A percentile compares a stretch with the other conserved stretches of the same genome.
phyloP scores from a whole-genome alignment of 1,284 basidiomycete species.

The Chalciporus sp. region DNA sequence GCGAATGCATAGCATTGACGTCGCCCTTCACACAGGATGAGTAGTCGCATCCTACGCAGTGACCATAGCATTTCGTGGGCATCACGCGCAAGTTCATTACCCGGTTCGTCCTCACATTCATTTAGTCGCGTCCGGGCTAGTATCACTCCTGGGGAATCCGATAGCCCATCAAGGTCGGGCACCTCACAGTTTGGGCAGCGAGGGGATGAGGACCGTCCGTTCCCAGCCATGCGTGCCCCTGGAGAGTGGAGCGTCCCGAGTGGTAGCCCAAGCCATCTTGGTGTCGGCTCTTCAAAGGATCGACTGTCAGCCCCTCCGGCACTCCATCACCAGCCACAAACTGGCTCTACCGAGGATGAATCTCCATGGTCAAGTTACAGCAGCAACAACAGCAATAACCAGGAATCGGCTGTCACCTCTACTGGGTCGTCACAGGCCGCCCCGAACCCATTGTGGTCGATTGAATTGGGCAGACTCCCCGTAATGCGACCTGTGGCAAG shows the following conservation, averaged over 20 bases:
- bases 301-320: slow-evolving; percentile 55
- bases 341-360: slow-evolving; percentile 31
- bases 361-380: slow-evolving; percentile 38
- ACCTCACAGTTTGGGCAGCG: slow-evolving; percentile 45
- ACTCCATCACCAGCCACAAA: slow-evolving; percentile 42
- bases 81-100: slow-evolving; percentile 44
- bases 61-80: slow-evolving; percentile 64
- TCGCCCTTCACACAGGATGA: slow-evolving; percentile 51
- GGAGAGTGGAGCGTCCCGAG: background rate
- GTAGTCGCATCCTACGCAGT: slow-evolving; percentile 54
- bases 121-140: slow-evolving; percentile 23
- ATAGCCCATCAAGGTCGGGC: background rate
- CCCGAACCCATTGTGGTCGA: background rate
- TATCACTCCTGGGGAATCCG: slow-evolving; percentile 19
- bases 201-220: slow-evolving; percentile 47
- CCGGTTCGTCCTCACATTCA: slow-evolving; percentile 31
- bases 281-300: slow-evolving; percentile 4
- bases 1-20: slow-evolving; percentile 11
- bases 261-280: background rate
- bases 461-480: slow-evolving; percentile 1
- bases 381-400: slow-evolving; percentile 14
- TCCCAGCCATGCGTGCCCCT: slow-evolving; percentile 24
- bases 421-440: background rate
- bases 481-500: slow-evolving; percentile 1
- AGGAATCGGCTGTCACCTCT: background rate